These are phyloP conservation scores for Marchantia paleacea DNA, from an alignment of 225 moss, liverwort and hornwort species.

Conservation along the genomic window DNA sequence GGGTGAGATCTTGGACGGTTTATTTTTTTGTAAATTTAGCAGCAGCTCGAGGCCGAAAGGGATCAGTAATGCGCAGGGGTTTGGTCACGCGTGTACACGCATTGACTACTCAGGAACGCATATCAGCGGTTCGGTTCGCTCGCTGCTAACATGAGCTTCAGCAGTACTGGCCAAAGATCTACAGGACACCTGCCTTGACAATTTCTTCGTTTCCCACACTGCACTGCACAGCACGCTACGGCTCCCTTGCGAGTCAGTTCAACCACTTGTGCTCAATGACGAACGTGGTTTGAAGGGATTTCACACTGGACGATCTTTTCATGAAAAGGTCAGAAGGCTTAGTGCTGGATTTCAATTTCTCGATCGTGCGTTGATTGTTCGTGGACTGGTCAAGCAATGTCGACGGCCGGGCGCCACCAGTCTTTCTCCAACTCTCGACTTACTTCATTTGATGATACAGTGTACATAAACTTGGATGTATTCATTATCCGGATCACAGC, in stretches of 20 bases:
- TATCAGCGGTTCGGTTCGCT: not conserved
- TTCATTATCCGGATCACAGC: not conserved
- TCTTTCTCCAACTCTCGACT: constrained; percentile 3
- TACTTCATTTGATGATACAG: not conserved
- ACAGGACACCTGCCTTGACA: not conserved
- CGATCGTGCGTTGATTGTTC: not conserved
- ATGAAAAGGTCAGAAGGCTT: not conserved
- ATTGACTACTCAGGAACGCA: too few relatives aligned
- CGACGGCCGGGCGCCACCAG: not conserved
- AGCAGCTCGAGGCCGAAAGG: not conserved
- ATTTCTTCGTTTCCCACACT: not conserved
- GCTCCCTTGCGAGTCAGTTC: not conserved
- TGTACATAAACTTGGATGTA: constrained; percentile 7
- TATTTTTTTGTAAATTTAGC: not conserved
- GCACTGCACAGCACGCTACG: not conserved
- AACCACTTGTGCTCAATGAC: not conserved
- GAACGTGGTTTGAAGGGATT: not conserved
- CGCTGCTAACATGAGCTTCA: constrained; percentile 5
- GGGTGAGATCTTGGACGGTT: constrained; percentile 1
- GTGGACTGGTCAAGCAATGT: constrained; percentile 1
- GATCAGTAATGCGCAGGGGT: not conserved
- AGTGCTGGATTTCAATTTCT: not conserved
- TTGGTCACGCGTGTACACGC: not conserved
- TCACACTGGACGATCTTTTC: constrained; percentile 3
- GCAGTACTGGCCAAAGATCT: not conserved